Percentiles rank a stretch among this genome's conserved stretches.
Conservation (phyloP, 306 rosid species). For the Herpetospermum pedunculosum region DNA sequence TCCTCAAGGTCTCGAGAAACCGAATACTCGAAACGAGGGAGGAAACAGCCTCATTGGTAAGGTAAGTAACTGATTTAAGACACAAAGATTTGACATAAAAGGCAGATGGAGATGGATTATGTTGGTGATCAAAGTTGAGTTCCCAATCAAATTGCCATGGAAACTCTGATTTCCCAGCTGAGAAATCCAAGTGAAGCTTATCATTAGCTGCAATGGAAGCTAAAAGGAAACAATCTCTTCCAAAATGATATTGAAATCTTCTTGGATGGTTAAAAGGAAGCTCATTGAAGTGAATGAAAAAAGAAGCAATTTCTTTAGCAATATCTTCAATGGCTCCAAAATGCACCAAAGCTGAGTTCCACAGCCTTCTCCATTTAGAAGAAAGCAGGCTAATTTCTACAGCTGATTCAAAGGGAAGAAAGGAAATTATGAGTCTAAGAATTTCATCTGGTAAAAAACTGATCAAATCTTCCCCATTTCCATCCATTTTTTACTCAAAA, state of each 20-base stretch:
- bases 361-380: constrained; percentile 48
- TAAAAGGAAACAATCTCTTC: constrained; percentile 16
- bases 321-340: constrained; percentile 23
- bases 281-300: constrained; percentile 27
- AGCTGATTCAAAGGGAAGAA: constrained; percentile 55
- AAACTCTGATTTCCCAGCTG: constrained; percentile 21
- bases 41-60: constrained; percentile 36
- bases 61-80: constrained; percentile 44
- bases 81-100: constrained; percentile 38
- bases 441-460: constrained; percentile 34
- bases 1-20: constrained; percentile 44
- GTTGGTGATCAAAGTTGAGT: constrained; percentile 21
- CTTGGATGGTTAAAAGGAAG: constrained; percentile 51
- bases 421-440: constrained; percentile 39
- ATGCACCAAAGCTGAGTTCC: constrained; percentile 35
- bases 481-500: background rate
- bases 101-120: constrained; percentile 13
- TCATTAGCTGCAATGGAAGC: constrained; percentile 43
- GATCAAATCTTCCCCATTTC: constrained; percentile 11
- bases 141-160: constrained; percentile 29
- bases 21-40: constrained; percentile 33
- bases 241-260: constrained; percentile 37
- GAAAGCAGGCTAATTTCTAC: constrained; percentile 51
- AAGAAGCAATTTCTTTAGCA: constrained; percentile 20
- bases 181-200: constrained; percentile 48